These are phyloP conservation scores for Flaveria ramosissima DNA, from an alignment of 129 eudicot species.

Conservation along the genomic window DNA sequence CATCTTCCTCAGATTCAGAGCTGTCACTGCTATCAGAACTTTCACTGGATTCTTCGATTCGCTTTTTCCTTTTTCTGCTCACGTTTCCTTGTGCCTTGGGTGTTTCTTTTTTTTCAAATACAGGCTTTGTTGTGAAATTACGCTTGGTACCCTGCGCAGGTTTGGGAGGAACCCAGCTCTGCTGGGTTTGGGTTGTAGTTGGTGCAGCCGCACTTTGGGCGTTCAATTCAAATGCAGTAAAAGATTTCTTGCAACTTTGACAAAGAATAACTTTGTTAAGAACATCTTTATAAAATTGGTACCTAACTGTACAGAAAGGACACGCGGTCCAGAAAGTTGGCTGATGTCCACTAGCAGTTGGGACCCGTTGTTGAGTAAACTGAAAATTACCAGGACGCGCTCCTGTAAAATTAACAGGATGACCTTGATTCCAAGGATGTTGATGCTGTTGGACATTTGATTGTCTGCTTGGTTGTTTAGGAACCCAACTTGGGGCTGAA, in stretches of 20 bases:
- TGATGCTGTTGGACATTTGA: conserved; percentile 27
- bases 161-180: conserved; percentile 26
- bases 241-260: conserved; percentile 53
- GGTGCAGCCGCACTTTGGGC: conserved; percentile 28
- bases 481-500: conserved; percentile 29
- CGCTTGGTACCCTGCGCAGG: neutral
- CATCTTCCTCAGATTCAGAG: conserved; percentile 46
- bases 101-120: conserved; percentile 23
- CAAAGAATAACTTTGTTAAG: conserved; percentile 43
- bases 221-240: conserved; percentile 51
- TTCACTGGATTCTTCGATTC: conserved; percentile 50
- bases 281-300: conserved; percentile 46
- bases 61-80: conserved; percentile 48
- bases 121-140: conserved; percentile 30
- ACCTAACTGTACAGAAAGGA: conserved; percentile 52
- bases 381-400: conserved; percentile 22
- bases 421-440: conserved; percentile 35
- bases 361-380: conserved; percentile 27
- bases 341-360: conserved; percentile 13
- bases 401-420: conserved; percentile 22
- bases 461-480: conserved; percentile 38
- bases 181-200: conserved; percentile 17
- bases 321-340: conserved; percentile 73
- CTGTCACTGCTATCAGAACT: conserved; percentile 44
- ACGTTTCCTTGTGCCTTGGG: conserved; percentile 29